Evolutionary conservation across 805 yeast genomes (phyloP).

Genomic region (Torulaspora gathmanii): DNA sequence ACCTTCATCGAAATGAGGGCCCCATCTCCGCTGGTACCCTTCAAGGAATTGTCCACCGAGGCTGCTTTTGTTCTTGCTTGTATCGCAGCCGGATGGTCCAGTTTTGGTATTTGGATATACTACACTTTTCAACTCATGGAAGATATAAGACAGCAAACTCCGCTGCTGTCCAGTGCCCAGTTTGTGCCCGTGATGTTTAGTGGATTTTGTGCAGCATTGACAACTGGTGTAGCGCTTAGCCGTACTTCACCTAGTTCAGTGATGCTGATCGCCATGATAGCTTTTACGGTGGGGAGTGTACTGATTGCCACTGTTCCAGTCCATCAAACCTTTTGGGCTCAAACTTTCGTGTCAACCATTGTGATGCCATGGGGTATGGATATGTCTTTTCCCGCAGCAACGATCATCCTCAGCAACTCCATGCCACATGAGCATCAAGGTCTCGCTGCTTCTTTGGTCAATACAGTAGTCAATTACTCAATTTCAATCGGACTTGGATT

Average conservation of each 20-base stretch:
- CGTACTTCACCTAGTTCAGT: constrained; percentile 42
- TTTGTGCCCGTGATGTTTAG: constrained; percentile 41
- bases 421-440: constrained; percentile 60
- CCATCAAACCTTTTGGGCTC: constrained; percentile 51
- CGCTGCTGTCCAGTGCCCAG: constrained; percentile 42
- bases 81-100: constrained; percentile 58
- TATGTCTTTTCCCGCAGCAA: constrained; percentile 62
- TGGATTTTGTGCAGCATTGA: constrained; percentile 50
- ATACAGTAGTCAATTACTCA: constrained; percentile 60
- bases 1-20: constrained; percentile 43
- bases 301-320: constrained; percentile 49
- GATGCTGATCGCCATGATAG: constrained; percentile 43
- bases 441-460: constrained; percentile 59
- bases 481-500: constrained; percentile 58
- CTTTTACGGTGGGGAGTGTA: constrained; percentile 46
- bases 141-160: constrained; percentile 41
- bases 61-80: constrained; percentile 45
- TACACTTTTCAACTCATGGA: constrained; percentile 47
- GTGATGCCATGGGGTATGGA: constrained; percentile 64
- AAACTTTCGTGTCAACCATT: constrained; percentile 47
- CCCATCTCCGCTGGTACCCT: constrained; percentile 48
- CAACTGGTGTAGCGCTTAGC: constrained; percentile 42
- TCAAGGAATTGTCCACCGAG: constrained; percentile 39
- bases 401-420: constrained; percentile 49
- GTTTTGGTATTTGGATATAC: constrained; percentile 62